Conservation (phyloP, 2,329 filamentous ascomycete species). For the Beauveria pseudobassiana region DNA sequence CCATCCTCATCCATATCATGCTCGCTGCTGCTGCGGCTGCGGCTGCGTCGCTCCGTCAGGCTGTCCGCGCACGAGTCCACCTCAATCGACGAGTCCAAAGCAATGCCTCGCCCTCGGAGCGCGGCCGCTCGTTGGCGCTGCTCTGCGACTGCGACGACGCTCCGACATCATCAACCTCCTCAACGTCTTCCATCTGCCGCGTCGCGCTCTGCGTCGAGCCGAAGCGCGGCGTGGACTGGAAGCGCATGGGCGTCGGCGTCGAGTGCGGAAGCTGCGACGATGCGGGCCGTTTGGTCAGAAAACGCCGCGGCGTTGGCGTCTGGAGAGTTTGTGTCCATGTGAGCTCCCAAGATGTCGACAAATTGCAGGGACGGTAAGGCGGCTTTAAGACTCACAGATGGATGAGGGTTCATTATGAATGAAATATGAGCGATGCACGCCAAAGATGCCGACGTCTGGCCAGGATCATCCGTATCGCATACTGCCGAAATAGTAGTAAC, state of each 20-base stretch:
- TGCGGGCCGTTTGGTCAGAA: constrained; percentile 28
- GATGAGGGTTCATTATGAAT: constrained; percentile 1
- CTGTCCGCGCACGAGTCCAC: constrained; percentile 17
- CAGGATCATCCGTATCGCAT: not conserved
- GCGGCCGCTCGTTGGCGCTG: constrained; percentile 2
- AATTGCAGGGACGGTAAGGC: not conserved
- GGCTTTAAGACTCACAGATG: not conserved
- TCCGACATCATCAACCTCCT: constrained; percentile 22
- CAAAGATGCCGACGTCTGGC: not conserved
- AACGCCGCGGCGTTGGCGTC: constrained; percentile 33
- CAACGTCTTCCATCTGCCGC: constrained; percentile 19
- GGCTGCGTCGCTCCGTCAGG: not conserved
- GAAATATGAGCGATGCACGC: not conserved
- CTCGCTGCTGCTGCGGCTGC: not conserved
- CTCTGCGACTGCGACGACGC: not conserved
- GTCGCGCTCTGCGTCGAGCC: constrained; percentile 21
- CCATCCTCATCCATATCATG: not conserved
- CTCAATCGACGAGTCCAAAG: constrained; percentile 22
- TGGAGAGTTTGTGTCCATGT: constrained; percentile 13
- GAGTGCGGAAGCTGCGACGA: constrained; percentile 25
- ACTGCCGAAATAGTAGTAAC: not conserved
- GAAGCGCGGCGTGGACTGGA: constrained; percentile 33
- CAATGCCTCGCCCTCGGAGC: constrained; percentile 12
- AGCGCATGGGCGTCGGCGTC: constrained; percentile 23
- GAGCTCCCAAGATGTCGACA: not conserved